Base-by-base conservation (phyloP, 768 basidiomycete species). In the Lactarius akahatsu region DNA sequence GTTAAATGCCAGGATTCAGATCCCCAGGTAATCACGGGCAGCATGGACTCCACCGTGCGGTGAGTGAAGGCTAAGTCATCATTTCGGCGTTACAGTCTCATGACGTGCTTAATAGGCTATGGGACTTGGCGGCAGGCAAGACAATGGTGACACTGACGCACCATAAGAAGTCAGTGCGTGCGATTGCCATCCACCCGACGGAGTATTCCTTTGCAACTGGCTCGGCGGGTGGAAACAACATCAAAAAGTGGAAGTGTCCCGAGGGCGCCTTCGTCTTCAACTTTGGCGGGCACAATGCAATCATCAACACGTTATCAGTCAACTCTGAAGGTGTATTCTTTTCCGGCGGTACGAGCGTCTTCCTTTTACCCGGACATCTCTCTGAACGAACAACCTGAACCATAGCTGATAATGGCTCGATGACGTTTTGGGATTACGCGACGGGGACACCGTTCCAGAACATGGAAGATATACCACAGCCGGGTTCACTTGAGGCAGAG, bases 181-280 rank as follows among this genome's bases (percentile, higher is more conserved):
- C 96, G 0, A 82, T 99, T 57, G 91, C 96, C 5, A 88, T 99
- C 63, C 96, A 98, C 74, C 96, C 96, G 1, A 94, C 92, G 4
- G 97, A 98, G 73, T 98, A 95, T 80, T 91, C 90, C 38, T 99
- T 99, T 73, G 97, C 95, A 2, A 91, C 90, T 3, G 97, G 92
- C 58, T 95, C 93, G 30, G 92, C 96, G 0, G 97, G 97, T n/a
- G 97, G 96, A 0, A 98, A 98, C 81, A 98, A 98, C 77, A 98
- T 99, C 80, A 99, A 99, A 75, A 98, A 98, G 76, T 99, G 96
- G 96, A 97, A 96, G 73, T 98, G 94, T 72, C 97, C 97, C 6
- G 94, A 98, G 69, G 97, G 97, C 56, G 77, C 86, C 2, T 98
- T 99, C 70, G 96, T 98, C 3, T 93, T 91, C 83, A 99, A 98